Base-by-base conservation (phyloP, 257 asterid species). In the Fraxinus americana region DNA sequence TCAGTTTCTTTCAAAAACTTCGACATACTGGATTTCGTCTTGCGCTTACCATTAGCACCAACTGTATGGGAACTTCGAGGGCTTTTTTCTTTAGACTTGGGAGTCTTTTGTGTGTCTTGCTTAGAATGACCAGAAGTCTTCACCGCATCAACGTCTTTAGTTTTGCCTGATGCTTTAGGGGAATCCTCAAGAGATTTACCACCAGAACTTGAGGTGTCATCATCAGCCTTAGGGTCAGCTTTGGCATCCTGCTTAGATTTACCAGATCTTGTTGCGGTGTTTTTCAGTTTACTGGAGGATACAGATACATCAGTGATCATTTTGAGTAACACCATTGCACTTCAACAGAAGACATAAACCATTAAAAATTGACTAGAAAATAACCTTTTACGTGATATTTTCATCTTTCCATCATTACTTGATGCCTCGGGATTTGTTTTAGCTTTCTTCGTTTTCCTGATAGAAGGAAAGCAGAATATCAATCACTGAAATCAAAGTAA, bases 371-470 rank as follows among this genome's bases (percentile, higher is more conserved):
- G 23, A 52, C 63, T 52, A 52, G 23, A 68, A 52, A 52, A 52
- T 4, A 45, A 91, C 99, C 96, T 86, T 82, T 89, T 90, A 30
- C 85, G 79, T 68, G 91, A 85, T 83, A 69, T 83, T 32, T 88
- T 90, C 77, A 82, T 73, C 86, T 78, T 88, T 16, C 83, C 89
- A 17, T 74, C 90, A 90, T 87, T 90, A 71, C 73, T 86, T 72
- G 89, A 83, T 70, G 85, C 63, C 81, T 85, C 94, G 70, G 88
- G 68, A 80, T 45, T 83, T 36, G 72, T 61, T 75, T 71, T 88
- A 73, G 84, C 86, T 86, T 84, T 92, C 89, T 86, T 61, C 0
- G 80, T 87, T 74, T 69, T 89, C 87, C 98, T 94, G 89, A 67
- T 69, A 54, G 70, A 80, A 74, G 72, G 36, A 83, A 78, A 74